phyloP scores from a whole-genome alignment of 352 stramenopile genomes.

The Phytophthora constricta region DNA sequence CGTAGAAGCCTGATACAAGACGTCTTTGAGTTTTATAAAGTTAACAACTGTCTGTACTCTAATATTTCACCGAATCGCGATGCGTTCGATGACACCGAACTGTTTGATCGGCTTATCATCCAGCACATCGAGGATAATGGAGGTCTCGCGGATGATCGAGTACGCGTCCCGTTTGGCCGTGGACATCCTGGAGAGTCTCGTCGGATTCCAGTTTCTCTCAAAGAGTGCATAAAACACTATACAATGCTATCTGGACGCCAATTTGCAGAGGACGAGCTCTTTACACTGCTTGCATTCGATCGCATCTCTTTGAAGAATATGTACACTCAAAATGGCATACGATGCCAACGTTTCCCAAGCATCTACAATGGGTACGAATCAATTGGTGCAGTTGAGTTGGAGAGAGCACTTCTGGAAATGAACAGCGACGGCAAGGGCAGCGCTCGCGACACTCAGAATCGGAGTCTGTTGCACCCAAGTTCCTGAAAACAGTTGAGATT shows the following conservation, averaged over 20 bases:
- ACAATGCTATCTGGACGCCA: neutral
- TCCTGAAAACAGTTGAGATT: neutral
- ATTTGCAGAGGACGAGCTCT: neutral
- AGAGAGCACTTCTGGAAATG: neutral
- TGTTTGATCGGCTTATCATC: too few species aligned
- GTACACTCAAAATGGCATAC: neutral
- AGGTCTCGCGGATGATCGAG: neutral
- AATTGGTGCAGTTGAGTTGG: neutral
- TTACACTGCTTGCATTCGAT: slow-evolving; percentile 2
- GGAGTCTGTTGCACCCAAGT: neutral
- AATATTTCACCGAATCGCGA: too few species aligned
- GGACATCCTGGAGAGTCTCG: neutral
- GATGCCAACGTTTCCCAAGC: neutral
- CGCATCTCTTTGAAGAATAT: neutral
- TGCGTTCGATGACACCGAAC: too few species aligned
- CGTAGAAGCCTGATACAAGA: too few species aligned
- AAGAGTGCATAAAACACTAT: slow-evolving; percentile 4
- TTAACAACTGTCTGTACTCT: too few species aligned
- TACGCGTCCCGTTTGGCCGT: neutral
- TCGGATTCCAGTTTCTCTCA: neutral
- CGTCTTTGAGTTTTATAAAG: too few species aligned
- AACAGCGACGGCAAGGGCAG: neutral
- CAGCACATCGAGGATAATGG: too few species aligned
- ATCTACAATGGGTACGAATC: neutral
- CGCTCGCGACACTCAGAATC: neutral